Percentiles rank a stretch among this genome's conserved stretches.
Conservation (phyloP, 305 asterid species). For the Salvia sclarea region DNA sequence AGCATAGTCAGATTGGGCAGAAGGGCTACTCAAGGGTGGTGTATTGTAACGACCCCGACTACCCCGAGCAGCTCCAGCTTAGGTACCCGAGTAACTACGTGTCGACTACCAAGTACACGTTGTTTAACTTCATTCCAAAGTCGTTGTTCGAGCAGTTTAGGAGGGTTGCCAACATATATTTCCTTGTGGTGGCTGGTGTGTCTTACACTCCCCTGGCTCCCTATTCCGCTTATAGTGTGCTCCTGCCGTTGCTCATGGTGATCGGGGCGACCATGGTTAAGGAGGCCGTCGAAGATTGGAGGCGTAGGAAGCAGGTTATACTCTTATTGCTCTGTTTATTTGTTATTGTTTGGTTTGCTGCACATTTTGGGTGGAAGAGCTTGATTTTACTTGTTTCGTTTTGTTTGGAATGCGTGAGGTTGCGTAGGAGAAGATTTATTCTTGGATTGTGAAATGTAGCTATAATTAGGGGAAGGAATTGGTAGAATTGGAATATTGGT, state of each 20-base stretch:
- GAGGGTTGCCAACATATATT: constrained; percentile 92
- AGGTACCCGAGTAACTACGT: constrained; percentile 75
- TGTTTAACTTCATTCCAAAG: constrained; percentile 77
- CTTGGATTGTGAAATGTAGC: constrained; percentile 3
- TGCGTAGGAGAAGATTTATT: not conserved
- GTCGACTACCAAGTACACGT: constrained; percentile 90
- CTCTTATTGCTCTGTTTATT: not conserved
- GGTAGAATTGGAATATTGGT: not conserved
- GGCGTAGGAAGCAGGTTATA: constrained; percentile 81
- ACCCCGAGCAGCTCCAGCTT: constrained; percentile 52
- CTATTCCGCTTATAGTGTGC: constrained; percentile 68
- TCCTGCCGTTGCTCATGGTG: constrained; percentile 75
- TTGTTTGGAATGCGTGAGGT: constrained; percentile 17
- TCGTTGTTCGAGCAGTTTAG: constrained; percentile 97
- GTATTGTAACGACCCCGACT: constrained; percentile 83
- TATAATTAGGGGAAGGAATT: not conserved
- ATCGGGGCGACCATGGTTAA: constrained; percentile 95
- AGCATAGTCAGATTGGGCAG: constrained; percentile 82
- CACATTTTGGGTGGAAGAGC: not conserved
- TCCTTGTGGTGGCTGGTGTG: constrained; percentile 87
- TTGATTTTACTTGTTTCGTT: not conserved
- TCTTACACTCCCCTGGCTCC: constrained; percentile 90
- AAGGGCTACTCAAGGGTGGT: constrained; percentile 85
- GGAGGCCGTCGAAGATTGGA: constrained; percentile 96
- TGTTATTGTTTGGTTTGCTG: not conserved